Conservation (phyloP, 345 rosid species). For the Salix exigua region DNA sequence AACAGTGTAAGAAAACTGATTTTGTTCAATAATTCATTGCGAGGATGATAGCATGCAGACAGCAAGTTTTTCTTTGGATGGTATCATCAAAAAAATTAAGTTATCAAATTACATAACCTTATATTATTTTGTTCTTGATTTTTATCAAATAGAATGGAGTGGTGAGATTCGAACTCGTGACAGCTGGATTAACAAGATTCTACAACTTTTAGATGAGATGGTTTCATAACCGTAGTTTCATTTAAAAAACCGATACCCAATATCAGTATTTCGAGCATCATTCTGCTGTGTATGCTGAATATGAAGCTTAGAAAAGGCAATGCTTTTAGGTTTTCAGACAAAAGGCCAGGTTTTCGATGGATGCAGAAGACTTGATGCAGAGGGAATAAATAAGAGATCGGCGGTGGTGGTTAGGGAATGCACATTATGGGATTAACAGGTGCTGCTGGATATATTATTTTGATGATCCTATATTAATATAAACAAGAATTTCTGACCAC, state of each 20-base stretch:
- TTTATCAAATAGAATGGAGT: no score
- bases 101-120: no score
- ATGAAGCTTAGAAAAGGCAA: not conserved
- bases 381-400: not conserved
- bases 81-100: no score
- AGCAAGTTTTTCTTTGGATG: no score
- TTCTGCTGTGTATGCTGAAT: not conserved
- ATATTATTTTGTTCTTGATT: no score
- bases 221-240: no score
- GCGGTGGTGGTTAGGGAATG: not conserved
- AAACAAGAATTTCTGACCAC: slow-evolving; percentile 14
- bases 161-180: no score
- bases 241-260: not conserved
- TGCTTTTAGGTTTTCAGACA: not conserved
- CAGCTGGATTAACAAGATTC: fast-evolving
- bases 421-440: not conserved
- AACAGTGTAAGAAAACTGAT: no score
- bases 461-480: not conserved
- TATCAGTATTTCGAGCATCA: not conserved
- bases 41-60: no score
- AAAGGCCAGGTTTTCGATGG: not conserved
- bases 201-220: no score
- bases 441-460: not conserved
- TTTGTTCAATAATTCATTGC: no score
- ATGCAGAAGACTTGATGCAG: not conserved